Percentiles rank a stretch among this genome's conserved stretches.
Conservation (phyloP, 148 eudicot species). For the Nepenthes gracilis region DNA sequence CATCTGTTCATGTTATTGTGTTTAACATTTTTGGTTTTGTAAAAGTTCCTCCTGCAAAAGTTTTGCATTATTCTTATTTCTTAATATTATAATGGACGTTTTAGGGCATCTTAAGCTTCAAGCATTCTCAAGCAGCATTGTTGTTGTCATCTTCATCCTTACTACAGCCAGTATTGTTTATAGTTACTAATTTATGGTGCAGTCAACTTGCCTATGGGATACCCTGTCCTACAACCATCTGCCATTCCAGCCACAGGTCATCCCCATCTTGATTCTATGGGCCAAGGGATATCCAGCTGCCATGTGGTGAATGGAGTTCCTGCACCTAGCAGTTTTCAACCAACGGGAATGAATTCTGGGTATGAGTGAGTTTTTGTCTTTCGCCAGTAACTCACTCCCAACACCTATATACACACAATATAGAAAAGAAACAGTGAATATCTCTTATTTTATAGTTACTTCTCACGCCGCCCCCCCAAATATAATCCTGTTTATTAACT, state of each 20-base stretch:
- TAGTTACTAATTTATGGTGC: conserved; percentile 32
- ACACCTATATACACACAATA: neutral
- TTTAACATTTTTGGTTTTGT: neutral
- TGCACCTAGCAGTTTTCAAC: conserved; percentile 75
- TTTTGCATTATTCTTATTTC: no score
- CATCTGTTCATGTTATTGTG: neutral
- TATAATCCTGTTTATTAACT: no score
- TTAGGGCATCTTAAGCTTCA: no score
- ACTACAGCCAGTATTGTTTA: conserved; percentile 11
- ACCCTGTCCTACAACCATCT: conserved; percentile 86
- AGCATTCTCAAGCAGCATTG: neutral
- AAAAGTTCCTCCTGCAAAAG: neutral
- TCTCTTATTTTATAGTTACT: no score
- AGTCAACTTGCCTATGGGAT: conserved; percentile 97
- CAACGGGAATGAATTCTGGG: conserved; percentile 80
- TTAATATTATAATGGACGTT: no score
- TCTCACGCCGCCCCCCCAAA: no score
- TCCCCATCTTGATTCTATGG: conserved; percentile 81
- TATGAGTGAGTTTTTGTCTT: conserved; percentile 54
- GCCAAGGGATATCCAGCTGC: conserved; percentile 62
- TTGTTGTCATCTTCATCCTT: neutral
- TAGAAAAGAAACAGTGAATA: no score
- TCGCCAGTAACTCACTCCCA: neutral
- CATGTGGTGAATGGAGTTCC: conserved; percentile 97
- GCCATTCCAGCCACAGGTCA: conserved; percentile 79